Base-by-base conservation (phyloP, 495 filamentous ascomycete genomes). In the Penicillium ucsense region DNA sequence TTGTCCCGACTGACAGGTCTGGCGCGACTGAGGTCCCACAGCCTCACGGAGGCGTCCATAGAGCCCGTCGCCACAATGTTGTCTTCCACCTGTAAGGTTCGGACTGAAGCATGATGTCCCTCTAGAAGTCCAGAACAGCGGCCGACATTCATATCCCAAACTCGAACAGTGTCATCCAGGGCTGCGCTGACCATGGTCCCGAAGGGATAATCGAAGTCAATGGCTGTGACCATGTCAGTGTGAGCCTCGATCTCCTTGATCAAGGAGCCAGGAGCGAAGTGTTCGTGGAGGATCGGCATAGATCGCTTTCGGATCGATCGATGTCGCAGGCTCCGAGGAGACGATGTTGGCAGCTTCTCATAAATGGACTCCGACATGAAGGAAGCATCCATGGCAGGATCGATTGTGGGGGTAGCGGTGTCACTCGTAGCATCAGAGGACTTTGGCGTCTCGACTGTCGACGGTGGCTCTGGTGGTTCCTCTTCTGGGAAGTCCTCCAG, bases 301-400 rank as follows among this genome's bases (percentile, higher is more conserved):
- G 89, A 90, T 66, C 89, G 89, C 64, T 82, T 78, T 71, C 69
- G 72, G 55, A 77, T 79, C 29, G 78, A 81, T 49, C 82, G 82
- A 38, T 81, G 82, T 53, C 83, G 81, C 62, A 81, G 78, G 31
- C 77, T 66, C 47, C 77, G 81, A 30, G 77, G 67, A 48, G 76
- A 75, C 9, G 79, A 63, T 8, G 80, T 78, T 1, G 89, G 88
- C 10, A 97, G 65, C 62, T 96, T 97, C 57, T 91, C 84, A 59
- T 96, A 99, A 52, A 99, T 87, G 6, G 89, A 95, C 60, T 95
- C 89, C 3, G 92, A 96, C 94, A 97, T 97, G 71, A 97, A 99
- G 1, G 80, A 79, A 9, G 71, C 76, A 54, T 77, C 80, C 77
- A 65, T 78, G 48, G 66, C 78, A 45, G 65, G 68, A 48, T 78